Evolutionary conservation across 2,329 filamentous ascomycete species (phyloP).

Genomic region (Exophiala sideris): DNA sequence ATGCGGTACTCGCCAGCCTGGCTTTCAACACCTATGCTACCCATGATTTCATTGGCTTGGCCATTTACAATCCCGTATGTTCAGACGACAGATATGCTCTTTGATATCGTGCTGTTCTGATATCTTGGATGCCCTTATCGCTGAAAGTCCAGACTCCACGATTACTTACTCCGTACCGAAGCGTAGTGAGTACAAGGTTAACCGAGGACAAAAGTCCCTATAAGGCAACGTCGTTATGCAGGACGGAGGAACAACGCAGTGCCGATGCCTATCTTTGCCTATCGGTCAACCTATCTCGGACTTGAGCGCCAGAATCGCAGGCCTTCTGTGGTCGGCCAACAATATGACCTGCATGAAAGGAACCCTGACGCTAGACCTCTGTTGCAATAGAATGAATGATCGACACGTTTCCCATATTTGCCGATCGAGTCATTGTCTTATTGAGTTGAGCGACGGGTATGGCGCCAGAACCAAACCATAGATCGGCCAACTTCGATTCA

Average conservation of each 20-base stretch:
- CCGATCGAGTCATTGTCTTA: not conserved
- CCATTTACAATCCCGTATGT: not conserved
- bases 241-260: too few species aligned
- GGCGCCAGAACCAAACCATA: not conserved
- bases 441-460: not conserved
- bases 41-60: slow-evolving; percentile 10
- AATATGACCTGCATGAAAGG: not conserved
- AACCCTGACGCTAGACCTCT: not conserved
- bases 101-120: too few species aligned
- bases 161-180: too few species aligned
- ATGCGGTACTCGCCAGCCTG: slow-evolving; percentile 11
- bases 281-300: not conserved
- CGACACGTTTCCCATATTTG: too few species aligned
- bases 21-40: slow-evolving; percentile 9
- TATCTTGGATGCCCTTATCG: too few species aligned
- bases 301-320: not conserved
- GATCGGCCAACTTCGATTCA: not conserved
- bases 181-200: not conserved
- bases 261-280: too few species aligned
- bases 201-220: not conserved
- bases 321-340: slow-evolving; percentile 5
- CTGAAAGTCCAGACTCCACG: too few species aligned
- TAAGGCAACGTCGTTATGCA: too few species aligned
- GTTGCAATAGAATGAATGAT: not conserved
- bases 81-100: too few species aligned